Evolutionary conservation across 345 rosid species (phyloP).

Genomic region (Cardamine occulta): DNA sequence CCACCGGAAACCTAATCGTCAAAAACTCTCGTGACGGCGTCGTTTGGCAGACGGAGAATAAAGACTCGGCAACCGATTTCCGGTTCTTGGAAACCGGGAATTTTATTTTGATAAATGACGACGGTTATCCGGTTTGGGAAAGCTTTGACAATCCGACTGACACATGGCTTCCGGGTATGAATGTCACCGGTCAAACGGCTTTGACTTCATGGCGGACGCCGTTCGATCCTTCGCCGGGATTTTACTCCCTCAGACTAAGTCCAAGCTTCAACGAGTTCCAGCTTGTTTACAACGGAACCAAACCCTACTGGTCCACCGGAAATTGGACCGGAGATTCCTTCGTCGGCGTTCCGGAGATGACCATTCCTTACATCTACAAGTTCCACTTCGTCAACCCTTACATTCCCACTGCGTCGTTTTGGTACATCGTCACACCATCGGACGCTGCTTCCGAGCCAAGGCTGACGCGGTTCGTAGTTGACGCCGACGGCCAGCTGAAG

Average conservation of each 20-base stretch:
- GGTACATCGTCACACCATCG: constrained; percentile 40
- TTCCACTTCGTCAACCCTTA: constrained; percentile 64
- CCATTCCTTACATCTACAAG: constrained; percentile 53
- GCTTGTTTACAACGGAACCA: constrained; percentile 52
- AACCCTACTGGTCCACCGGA: constrained; percentile 76
- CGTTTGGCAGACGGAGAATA: constrained; percentile 54
- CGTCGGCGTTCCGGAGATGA: constrained; percentile 60
- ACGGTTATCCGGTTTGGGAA: constrained; percentile 54
- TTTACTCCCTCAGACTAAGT: constrained; percentile 54
- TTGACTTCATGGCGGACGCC: constrained; percentile 62
- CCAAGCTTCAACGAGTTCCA: constrained; percentile 63
- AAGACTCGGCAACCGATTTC: constrained; percentile 41
- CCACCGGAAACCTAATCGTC: constrained; percentile 55
- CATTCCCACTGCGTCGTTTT: constrained; percentile 57
- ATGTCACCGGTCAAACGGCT: constrained; percentile 44
- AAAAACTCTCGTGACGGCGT: constrained; percentile 33
- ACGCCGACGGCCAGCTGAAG: constrained; percentile 54
- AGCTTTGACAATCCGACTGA: constrained; percentile 70
- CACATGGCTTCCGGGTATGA: constrained; percentile 69
- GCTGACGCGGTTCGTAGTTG: constrained; percentile 54
- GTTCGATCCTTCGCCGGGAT: constrained; percentile 63
- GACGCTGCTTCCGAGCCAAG: constrained; percentile 45
- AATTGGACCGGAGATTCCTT: constrained; percentile 67
- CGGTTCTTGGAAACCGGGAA: constrained; percentile 47
- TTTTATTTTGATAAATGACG: constrained; percentile 37